Evolutionary conservation across 768 basidiomycete genomes (phyloP).

Genomic region (Tephrocybe sp.): DNA sequence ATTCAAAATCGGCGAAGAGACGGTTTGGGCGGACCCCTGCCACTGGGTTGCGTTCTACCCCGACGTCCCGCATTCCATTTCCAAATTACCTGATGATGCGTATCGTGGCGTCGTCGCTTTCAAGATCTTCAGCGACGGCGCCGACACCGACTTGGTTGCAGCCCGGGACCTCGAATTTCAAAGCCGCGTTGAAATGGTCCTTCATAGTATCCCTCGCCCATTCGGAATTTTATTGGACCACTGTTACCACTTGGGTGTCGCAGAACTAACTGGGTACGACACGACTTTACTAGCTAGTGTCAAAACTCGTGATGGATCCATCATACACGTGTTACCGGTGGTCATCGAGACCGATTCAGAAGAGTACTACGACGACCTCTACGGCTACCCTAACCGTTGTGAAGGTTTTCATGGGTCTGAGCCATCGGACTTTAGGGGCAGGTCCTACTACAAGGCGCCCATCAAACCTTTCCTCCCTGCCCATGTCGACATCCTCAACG

Average conservation of each 20-base stretch:
- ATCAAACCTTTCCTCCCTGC: neutral
- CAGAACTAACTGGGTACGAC: constrained; percentile 23
- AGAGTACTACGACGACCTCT: neutral
- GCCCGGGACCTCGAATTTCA: constrained; percentile 1
- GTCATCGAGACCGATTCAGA: neutral
- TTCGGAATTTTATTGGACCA: constrained; percentile 27
- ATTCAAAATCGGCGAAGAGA: neutral
- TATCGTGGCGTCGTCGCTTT: constrained; percentile 30
- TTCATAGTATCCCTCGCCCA: constrained; percentile 12
- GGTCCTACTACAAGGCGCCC: neutral
- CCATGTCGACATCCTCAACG: constrained; percentile 2
- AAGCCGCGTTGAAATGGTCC: neutral
- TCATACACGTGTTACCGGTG: constrained; percentile 15
- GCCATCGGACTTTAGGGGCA: no score
- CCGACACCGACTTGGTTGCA: neutral
- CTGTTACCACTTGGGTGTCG: constrained; percentile 25
- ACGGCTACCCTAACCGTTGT: no score
- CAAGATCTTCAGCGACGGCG: constrained; percentile 25
- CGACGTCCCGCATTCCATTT: constrained; percentile 25
- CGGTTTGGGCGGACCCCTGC: constrained; percentile 3
- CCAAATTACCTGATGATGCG: constrained; percentile 11
- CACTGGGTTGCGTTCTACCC: constrained; percentile 32
- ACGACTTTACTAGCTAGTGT: constrained; percentile 16
- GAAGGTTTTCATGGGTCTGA: no score
- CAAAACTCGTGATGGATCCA: constrained; percentile 5